Percentiles rank a stretch among this genome's conserved stretches.
Conservation (phyloP, 768 basidiomycete genomes). For the Chlorophyllum brunneum region DNA sequence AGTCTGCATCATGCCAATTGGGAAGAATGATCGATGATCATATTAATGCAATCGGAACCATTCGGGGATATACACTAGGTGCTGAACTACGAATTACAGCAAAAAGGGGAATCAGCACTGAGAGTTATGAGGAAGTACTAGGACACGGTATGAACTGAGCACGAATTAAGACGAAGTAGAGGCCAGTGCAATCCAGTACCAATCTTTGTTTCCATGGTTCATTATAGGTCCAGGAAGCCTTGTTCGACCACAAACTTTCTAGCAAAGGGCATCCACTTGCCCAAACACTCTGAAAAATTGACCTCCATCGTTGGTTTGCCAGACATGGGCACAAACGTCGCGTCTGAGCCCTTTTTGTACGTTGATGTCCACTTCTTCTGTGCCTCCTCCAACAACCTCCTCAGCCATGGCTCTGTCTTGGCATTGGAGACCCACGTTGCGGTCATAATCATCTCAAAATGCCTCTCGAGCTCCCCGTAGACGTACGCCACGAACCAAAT, state of each 20-base stretch:
- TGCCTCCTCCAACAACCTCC: constrained; percentile 4
- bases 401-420: constrained; percentile 12
- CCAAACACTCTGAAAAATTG: constrained; percentile 11
- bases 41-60: too few species aligned
- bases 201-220: background rate
- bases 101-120: too few species aligned
- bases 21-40: background rate
- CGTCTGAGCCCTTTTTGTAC: constrained; percentile 10
- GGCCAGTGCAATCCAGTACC: too few species aligned
- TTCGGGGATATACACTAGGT: too few species aligned
- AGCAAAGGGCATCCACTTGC: constrained; percentile 14
- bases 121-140: too few species aligned
- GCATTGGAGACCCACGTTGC: constrained; percentile 11
- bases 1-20: too few species aligned
- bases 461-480: constrained; percentile 12
- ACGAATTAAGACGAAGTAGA: too few species aligned
- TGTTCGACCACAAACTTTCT: constrained; percentile 10
- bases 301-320: constrained; percentile 9
- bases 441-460: constrained; percentile 12
- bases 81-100: too few species aligned
- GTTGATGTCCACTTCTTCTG: constrained; percentile 4
- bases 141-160: too few species aligned
- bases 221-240: background rate
- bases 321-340: background rate
- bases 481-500: constrained; percentile 11